Evolutionary conservation across 176 grass and related monocot species (phyloP), one percentile per base, ranked within the genome.

Genomic region (Lolium perenne): DNA sequence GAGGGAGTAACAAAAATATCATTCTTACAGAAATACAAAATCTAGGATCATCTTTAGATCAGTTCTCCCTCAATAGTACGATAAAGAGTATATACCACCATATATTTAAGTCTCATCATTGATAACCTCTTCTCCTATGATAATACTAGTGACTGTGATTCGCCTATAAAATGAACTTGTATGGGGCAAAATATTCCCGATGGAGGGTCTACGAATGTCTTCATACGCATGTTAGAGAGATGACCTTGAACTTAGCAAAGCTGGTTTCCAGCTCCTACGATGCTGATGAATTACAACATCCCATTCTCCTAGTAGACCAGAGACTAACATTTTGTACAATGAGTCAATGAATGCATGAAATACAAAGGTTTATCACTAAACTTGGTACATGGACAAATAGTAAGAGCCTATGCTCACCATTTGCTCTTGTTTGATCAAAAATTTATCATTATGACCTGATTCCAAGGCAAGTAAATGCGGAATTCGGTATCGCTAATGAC

Each of bases 21-120:
- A 89, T 74, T n/a, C 49, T 79, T 78, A 26, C 25, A 79, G 64
- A 86, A 59, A 59, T 55, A 21, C 48, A 46, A 89, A 45, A 74
- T 17, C 18, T 40, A 62, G 41, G 18, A 23, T 18, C 74, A 62
- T 62, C 23, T 80, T 75, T 48, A 80, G 68, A 81, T 20, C 58
- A 86, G 32, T 58, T 87, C 56, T 82, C 20, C 71, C 21, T 54
- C 56, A 64, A 74, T 65, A 57, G 32, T 85, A 32, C 16, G 62
- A 78, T 21, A 78, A 4, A 46, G 10, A 46, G n/a, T 17, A 71
- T 61, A 70, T 25, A 56, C 8, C 48, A 41, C 60, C 20, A 21
- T 66, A 68, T 55, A 78, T 85, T 14, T 23, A 67, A 57, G 46
- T 66, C 66, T 50, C 43, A 13, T 64, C 25, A 67, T 55, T 67